These are phyloP conservation scores for Colletotrichum musae DNA, from an alignment of 2,329 filamentous ascomycete genomes.

Conservation along the genomic window DNA sequence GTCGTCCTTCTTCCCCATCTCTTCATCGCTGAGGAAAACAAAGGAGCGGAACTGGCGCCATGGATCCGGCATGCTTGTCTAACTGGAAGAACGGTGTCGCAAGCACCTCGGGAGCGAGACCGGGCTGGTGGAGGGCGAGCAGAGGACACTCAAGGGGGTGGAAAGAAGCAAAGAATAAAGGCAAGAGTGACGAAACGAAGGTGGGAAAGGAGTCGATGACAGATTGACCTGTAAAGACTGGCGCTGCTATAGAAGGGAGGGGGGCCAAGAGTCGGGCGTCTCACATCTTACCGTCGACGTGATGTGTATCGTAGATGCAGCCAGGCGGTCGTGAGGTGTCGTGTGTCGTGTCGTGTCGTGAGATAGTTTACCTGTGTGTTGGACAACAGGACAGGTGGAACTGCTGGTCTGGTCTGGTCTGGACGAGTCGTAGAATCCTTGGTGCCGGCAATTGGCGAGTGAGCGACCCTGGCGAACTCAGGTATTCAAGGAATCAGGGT, in stretches of 20 bases:
- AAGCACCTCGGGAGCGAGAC: not conserved
- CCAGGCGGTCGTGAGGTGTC: too few relatives aligned
- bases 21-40: slow-evolving; percentile 67
- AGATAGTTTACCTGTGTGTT: too few relatives aligned
- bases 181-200: not conserved
- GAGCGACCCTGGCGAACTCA: not conserved
- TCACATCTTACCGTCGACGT: slow-evolving; percentile 36
- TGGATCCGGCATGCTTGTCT: slow-evolving; percentile 53
- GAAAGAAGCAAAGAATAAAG: not conserved
- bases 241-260: slow-evolving; percentile 14
- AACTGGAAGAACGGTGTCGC: slow-evolving; percentile 3
- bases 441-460: slow-evolving; percentile 29
- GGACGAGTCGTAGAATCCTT: not conserved
- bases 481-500: slow-evolving; percentile 17
- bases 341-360: too few relatives aligned
- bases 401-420: too few relatives aligned
- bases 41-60: slow-evolving; percentile 51
- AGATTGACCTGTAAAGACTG: slow-evolving; percentile 16
- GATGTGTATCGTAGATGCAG: too few relatives aligned
- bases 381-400: too few relatives aligned
- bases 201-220: slow-evolving; percentile 14
- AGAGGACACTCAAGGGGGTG: slow-evolving; percentile 3
- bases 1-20: slow-evolving; percentile 73
- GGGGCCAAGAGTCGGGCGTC: slow-evolving; percentile 31
- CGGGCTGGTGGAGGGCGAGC: slow-evolving; percentile 15